Evolutionary conservation across 1,284 basidiomycete genomes (phyloP).

Genomic region (Ganoderma resinaceum): DNA sequence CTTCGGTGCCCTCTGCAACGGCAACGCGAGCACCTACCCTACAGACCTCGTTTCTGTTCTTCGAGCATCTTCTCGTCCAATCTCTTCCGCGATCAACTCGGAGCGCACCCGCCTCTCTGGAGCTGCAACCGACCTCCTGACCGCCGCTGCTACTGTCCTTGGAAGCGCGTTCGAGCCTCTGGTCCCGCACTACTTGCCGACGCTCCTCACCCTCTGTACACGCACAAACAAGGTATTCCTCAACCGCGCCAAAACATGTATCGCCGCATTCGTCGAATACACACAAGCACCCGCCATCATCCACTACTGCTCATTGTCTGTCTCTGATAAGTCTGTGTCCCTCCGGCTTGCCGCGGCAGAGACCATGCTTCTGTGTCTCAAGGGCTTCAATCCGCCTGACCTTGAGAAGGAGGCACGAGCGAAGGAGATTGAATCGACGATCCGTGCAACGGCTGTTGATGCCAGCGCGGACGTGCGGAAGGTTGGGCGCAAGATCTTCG

Average conservation of each 20-base stretch:
- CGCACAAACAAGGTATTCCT: conserved; percentile 86
- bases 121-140: conserved; percentile 71
- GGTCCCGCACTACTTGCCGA: conserved; percentile 72
- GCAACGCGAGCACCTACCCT: conserved; percentile 63
- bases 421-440: conserved; percentile 73
- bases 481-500: conserved; percentile 73
- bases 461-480: conserved; percentile 81
- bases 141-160: conserved; percentile 60
- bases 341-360: conserved; percentile 72
- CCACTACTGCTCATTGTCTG: conserved; percentile 63
- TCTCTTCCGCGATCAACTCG: conserved; percentile 71
- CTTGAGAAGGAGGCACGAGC: conserved; percentile 70
- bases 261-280: conserved; percentile 68
- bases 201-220: conserved; percentile 71
- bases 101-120: conserved; percentile 83
- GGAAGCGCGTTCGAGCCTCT: conserved; percentile 73
- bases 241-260: conserved; percentile 66
- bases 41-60: conserved; percentile 61
- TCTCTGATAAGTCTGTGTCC: conserved; percentile 74
- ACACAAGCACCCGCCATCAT: conserved; percentile 77
- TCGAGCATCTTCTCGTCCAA: conserved; percentile 60
- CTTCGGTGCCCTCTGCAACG: conserved; percentile 63
- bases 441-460: conserved; percentile 73
- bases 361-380: conserved; percentile 68
- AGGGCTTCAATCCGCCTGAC: conserved; percentile 78